Evolutionary conservation across 2,329 filamentous ascomycete species (phyloP), one percentile per base, ranked within the genome.

Genomic region (Huntiella bhutanensis): DNA sequence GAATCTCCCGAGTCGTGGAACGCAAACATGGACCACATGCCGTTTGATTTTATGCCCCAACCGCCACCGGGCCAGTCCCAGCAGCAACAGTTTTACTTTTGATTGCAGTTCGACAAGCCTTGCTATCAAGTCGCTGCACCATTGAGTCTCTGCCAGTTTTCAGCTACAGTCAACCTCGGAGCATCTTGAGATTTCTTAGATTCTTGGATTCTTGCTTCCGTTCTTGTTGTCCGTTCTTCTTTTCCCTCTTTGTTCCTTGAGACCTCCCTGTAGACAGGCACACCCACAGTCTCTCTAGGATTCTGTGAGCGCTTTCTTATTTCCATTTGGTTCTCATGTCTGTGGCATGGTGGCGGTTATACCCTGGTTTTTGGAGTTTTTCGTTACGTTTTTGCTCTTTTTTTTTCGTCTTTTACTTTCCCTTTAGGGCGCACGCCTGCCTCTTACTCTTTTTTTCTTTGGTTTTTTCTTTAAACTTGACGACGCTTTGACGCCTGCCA

Each of bases 1-100:
- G 75, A 75, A 63, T 72, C 70, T 2, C 71, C 71, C 4, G 70
- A 75, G 54, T 69, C 72, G 0, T 75, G 71, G 63, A 74, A 74
- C 51, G 63, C 66, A 5, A 68, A 65, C 39, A 58, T 71, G 47
- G 73, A 75, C 54, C 59, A 66, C 33, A 67, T 76, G 64, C 75
- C 68, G 55, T 75, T 75, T 57, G 72, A 75, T 54, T 76, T 77
- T 52, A 56, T 73, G 48, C 69, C 72, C 0, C 72, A 75, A 52
- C 69, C 71, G 6, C 70, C 71, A 4, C 71, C 72, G 0, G 72
- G 72, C 3, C 71, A 75, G 52, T 66, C 69, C 12, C 66, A 68
- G 51, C 71, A 73, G 51, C 70, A 71, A 51, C 64, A 68, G 47
- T 75, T 70, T 52, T 75, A 75, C 54, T 76, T 73, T 52, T 75